Conservation (phyloP, 176 grass and related monocot genomes). For the Triticum dicoccoides region DNA sequence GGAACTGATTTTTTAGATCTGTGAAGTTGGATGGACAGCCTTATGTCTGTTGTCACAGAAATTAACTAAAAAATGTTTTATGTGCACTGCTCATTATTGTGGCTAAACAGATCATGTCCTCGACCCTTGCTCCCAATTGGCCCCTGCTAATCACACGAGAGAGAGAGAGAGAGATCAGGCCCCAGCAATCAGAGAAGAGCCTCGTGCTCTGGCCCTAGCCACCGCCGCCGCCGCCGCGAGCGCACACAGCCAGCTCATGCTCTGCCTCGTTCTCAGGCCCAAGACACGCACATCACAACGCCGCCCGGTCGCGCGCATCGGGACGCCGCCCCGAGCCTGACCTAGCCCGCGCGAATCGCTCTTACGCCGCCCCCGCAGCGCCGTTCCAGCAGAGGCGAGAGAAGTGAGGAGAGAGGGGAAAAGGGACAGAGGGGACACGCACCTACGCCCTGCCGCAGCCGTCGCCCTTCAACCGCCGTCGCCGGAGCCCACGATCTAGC, state of each 20-base stretch:
- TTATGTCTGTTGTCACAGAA: neutral
- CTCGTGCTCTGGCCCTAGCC: neutral
- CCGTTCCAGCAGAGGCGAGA: neutral
- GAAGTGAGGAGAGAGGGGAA: neutral
- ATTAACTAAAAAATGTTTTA: neutral
- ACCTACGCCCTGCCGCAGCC: neutral
- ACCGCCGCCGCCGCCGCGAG: neutral
- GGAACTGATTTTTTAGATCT: neutral
- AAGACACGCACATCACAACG: neutral
- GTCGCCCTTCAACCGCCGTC: neutral
- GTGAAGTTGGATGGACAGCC: neutral
- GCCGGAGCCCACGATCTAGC: neutral
- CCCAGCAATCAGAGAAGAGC: neutral
- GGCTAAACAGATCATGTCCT: slow-evolving; percentile 72
- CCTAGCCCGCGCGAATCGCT: neutral
- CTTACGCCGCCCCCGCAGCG: no score
- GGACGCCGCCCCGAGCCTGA: neutral
- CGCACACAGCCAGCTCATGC: no score
- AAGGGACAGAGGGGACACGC: neutral
- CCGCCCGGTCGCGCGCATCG: neutral
- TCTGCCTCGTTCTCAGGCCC: neutral
- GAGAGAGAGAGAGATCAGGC: no score
- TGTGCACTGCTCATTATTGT: slow-evolving; percentile 14
- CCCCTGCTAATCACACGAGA: slow-evolving; percentile 13
- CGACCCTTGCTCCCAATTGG: slow-evolving; percentile 58